Evolutionary conservation across 306 rosid genomes (phyloP).

Genomic region (Fagus sylvatica): DNA sequence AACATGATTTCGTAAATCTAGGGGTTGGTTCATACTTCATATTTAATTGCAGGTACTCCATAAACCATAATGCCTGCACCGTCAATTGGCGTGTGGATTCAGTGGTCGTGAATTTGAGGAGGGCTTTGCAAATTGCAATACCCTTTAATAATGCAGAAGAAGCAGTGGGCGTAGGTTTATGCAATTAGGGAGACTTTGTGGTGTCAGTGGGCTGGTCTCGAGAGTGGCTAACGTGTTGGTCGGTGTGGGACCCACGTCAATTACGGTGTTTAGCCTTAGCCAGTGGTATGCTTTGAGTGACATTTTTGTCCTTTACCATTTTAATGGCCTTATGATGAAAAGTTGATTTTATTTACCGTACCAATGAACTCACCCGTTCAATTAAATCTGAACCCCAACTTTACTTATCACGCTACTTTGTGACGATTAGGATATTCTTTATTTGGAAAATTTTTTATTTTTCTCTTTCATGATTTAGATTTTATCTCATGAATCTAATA

Average conservation of each 20-base stretch:
- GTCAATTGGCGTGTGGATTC: neutral
- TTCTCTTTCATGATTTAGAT: no score
- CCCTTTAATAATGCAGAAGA: neutral
- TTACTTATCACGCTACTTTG: no score
- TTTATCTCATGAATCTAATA: no score
- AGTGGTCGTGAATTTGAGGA: neutral
- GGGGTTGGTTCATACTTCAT: neutral
- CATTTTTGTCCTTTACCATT: neutral
- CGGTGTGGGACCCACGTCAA: neutral
- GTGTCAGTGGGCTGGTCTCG: slow-evolving; percentile 3
- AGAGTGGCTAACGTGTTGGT: neutral
- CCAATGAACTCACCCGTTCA: no score
- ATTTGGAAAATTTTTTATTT: no score
- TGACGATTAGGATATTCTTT: no score
- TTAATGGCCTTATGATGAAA: neutral
- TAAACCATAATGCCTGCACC: neutral
- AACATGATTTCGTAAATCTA: neutral
- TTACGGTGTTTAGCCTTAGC: neutral
- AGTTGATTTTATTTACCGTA: no score
- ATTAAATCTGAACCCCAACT: no score
- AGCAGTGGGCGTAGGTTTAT: neutral
- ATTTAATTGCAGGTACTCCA: no score
- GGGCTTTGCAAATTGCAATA: neutral
- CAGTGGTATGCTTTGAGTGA: neutral
- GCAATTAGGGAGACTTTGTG: neutral